Base-by-base conservation (phyloP, 2,329 filamentous ascomycete species). In the Orbilia javanica region DNA sequence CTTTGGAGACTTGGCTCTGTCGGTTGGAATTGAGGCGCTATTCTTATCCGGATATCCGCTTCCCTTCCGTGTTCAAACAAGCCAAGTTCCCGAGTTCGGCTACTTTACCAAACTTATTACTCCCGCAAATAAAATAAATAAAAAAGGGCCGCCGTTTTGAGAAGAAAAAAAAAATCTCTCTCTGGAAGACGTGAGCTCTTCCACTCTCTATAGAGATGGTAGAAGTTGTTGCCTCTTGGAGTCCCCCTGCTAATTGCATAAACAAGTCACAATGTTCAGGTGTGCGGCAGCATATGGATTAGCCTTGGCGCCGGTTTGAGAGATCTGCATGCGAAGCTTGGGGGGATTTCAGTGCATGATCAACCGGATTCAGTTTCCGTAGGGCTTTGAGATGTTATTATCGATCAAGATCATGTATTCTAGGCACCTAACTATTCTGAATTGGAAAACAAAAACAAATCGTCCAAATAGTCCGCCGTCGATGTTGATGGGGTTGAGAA, bases 41-140 rank as follows among this genome's bases (percentile, higher is more conserved):
- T 44, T 73, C 60, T 73, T 73, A 73, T 73, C 69, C 69, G 69
- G 69, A 66, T 66, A 73, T 73, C 69, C 60, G 68, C 69, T 66
- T 73, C 69, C 69, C 60, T 73, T 73, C 69, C 69, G 69, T 36
- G 69, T 64, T 73, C 69, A 44, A 73, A 52, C 57, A 48, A 48
- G 69, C 36, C 67, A 72, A 72, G 60, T 64, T 65, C 69, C 69
- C 69, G 60, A 73, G 60, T 66, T 73, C 68, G 60, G 68, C 34
- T 64, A 65, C 48, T 20, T 64, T 53, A 34, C 31, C 46, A 34
- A 18, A 46, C 44, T 39, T 50, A 10, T 50, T 70, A 13, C 57
- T 55, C 31, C 46, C 20, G 31, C 11, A 57, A n/a, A 29, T 20
- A 20, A 55, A 48, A 4, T 22, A 10, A 25, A 25, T 25, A 50